phyloP scores from a whole-genome alignment of 306 rosid species.

The Vigna mungo region DNA sequence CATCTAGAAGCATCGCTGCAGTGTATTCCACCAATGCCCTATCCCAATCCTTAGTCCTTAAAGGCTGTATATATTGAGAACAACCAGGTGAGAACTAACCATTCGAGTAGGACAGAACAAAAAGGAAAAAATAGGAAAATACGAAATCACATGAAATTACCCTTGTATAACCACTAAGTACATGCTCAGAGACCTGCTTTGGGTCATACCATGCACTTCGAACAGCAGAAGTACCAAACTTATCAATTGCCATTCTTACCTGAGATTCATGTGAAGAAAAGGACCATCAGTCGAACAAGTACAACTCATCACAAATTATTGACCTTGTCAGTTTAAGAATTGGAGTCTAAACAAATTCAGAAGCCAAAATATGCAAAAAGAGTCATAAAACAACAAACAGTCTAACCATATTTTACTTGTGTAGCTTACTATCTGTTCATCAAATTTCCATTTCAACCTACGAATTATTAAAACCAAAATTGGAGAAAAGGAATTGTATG shows the following conservation, averaged over 20 bases:
- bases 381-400: conserved; percentile 19
- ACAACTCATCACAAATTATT: conserved; percentile 23
- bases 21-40: conserved; percentile 86
- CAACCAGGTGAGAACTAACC: conserved; percentile 47
- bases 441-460: conserved; percentile 20
- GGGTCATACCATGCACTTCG: conserved; percentile 88
- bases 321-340: background rate
- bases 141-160: conserved; percentile 48
- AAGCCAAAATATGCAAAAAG: conserved; percentile 21
- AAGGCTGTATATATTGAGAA: conserved; percentile 68
- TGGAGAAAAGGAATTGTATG: conserved; percentile 26
- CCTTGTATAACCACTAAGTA: conserved; percentile 82
- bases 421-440: conserved; percentile 1
- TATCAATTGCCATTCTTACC: conserved; percentile 80
- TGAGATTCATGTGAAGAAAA: conserved; percentile 44
- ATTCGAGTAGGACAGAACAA: conserved; percentile 14
- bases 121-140: conserved; percentile 8
- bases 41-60: conserved; percentile 91
- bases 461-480: conserved; percentile 2
- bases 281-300: conserved; percentile 42
- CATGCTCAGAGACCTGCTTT: conserved; percentile 63
- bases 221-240: conserved; percentile 75
- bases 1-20: conserved; percentile 80
- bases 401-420: conserved; percentile 19
- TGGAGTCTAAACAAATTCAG: conserved; percentile 29